Evolutionary conservation across 2,329 filamentous ascomycete genomes (phyloP), one percentile per base, ranked within the genome.

Genomic region (Lachnellula cervina): DNA sequence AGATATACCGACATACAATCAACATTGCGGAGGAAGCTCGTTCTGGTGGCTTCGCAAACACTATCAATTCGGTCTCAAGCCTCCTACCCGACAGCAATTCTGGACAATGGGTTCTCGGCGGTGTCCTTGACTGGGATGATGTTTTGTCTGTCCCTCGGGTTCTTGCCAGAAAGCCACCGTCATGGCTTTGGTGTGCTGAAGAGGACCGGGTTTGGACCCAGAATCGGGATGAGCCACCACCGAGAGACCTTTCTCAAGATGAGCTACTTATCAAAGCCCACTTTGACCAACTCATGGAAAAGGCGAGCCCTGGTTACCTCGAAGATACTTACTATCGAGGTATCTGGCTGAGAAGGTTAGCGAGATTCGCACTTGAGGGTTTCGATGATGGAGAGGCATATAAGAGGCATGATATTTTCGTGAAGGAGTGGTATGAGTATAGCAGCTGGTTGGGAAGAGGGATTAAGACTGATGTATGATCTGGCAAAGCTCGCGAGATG

Each of bases 121-220:
- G 62, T 16, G 32, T 65, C 2, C 5, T 64, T 1, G 62, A 65
- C 25, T 64, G 61, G 62, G 62, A 65, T 44, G 54, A 52, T 23
- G 46, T 34, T 9, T 3, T 55, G 9, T 58, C 63, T 9, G 57
- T 59, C 1, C 62, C 62, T 1, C 37, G 17, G 0, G 52, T 63
- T 8, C 16, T 65, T 8, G 23, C 56, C 4, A 21, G 59, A 48
- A 37, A 42, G 3, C 59, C 61, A 34, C 54, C 47, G 13, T 25
- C 17, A 1, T 64, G 62, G 63, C 57, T 65, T 1, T 64, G 63
- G 62, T 7, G 34, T 8, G 17, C 54, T 34, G 55, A 59, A 17
- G 49, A 60, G 0, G 45, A 49, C 1, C 53, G 58, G 0, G 14
- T 2, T 3, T 60, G 55, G 58, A 3, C n/a, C 19, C 35, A 37